Evolutionary conservation across 2,329 filamentous ascomycete species (phyloP), one percentile per base, ranked within the genome.

Genomic region (Monosporascus sp.): DNA sequence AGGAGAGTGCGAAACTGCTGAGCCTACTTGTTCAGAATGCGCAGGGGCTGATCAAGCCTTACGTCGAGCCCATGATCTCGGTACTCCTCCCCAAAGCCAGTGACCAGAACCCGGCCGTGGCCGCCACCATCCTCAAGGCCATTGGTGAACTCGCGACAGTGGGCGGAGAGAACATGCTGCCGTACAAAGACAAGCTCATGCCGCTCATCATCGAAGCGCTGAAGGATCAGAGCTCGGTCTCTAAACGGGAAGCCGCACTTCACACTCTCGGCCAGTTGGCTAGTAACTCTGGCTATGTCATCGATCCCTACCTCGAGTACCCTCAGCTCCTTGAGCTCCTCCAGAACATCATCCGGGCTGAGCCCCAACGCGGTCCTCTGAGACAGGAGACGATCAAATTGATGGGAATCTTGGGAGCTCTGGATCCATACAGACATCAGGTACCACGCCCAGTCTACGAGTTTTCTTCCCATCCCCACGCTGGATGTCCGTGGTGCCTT

Each of bases 251-350:
- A 70, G 90, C 95, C 6, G 93, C 94, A 3, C 78, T 99, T 35
- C 89, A 89, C 60, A 94, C 94, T 0, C 79, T 99, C 1, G 93
- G 93, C 20, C 92, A 97, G 67, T 76, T 99, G 52, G 91, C 94
- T 6, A 96, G 91, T 66, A 97, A 96, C 70, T 94, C 92, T 14
- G 94, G 95, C 61, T 99, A 99, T 72, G 95, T 99, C 50, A 97
- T 99, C 55, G 86, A 92, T 52, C 95, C 95, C 0, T 99, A 99
- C 64, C 79, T 93, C 48, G 92, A 99, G 56, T 96, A 97, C 63
- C 94, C 95, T 0, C 88, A 97, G 66, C 81, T 99, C 8, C 84
- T 99, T 48, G 91, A 94, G 56, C 89, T 97, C 27, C 75, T 99
- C 11, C 93, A 97, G 67, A 90, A 88, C 60, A 96, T 99, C 61